phyloP scores from a whole-genome alignment of 148 eudicot genomes.

The Amaranthus hypochondriacus region DNA sequence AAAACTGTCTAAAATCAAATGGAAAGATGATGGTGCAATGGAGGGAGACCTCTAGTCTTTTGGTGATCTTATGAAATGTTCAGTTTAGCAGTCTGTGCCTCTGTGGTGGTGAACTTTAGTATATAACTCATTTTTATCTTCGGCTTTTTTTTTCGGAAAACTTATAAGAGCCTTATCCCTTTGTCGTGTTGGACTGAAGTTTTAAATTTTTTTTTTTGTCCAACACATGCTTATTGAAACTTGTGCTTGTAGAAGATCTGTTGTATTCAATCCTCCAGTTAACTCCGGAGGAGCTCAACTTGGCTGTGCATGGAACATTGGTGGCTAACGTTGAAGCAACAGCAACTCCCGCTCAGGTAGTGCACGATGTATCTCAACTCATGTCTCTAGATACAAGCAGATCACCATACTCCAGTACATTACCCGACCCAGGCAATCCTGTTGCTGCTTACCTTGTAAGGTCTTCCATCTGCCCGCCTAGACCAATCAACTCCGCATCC shows the following conservation, averaged over 20 bases:
- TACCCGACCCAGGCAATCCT: not conserved
- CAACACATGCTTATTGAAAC: not conserved
- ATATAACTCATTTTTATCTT: not conserved
- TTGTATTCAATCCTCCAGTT: slow-evolving; percentile 4
- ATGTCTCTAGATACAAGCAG: slow-evolving; percentile 11
- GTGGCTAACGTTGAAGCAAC: not conserved
- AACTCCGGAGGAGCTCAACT: not conserved
- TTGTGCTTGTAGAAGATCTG: slow-evolving; percentile 11
- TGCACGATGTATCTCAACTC: slow-evolving; percentile 24
- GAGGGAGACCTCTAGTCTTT: not conserved
- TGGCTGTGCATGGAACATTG: not conserved
- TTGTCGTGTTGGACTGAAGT: not conserved
- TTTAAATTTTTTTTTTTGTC: not conserved
- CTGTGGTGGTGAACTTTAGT: not conserved
- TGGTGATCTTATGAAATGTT: not conserved
- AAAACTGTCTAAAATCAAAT: not conserved
- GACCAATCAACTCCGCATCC: not conserved
- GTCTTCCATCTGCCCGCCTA: not conserved
- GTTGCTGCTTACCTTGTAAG: slow-evolving; percentile 1
- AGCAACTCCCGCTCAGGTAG: slow-evolving; percentile 21
- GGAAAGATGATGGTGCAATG: not conserved
- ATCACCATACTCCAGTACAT: not conserved
- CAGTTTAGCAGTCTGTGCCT: not conserved
- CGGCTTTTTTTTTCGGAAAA: not conserved
- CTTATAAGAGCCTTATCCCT: not conserved